Percentiles rank a stretch among this genome's conserved stretches.
phyloP scores from a whole-genome alignment of 1,139 yeast species.

The Geotrichum carabidarum region DNA sequence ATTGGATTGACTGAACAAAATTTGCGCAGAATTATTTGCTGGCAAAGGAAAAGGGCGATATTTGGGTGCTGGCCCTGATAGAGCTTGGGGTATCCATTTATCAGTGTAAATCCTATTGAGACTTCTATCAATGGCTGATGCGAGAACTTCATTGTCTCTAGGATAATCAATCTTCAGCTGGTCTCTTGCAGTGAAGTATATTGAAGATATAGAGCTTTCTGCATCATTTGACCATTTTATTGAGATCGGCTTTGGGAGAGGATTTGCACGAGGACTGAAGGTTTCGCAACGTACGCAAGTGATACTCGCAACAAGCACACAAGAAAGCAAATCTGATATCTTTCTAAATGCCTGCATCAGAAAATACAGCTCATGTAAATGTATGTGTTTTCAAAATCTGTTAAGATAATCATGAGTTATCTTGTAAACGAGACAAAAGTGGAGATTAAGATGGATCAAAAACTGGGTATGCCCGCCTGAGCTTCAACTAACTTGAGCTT shows the following conservation, averaged over 20 bases:
- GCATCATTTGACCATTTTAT: background rate
- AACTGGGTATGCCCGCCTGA: too few species aligned
- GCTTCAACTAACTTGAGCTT: too few species aligned
- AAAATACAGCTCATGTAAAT: too few species aligned
- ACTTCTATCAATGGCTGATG: slow-evolving; percentile 24
- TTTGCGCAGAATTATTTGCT: too few species aligned
- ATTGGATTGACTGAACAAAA: too few species aligned
- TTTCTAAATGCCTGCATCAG: too few species aligned
- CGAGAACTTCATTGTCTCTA: slow-evolving; percentile 19
- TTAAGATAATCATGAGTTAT: too few species aligned
- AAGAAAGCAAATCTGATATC: too few species aligned
- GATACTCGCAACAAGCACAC: background rate
- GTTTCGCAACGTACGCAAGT: background rate
- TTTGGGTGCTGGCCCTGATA: slow-evolving; percentile 14
- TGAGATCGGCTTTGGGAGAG: slow-evolving; percentile 5
- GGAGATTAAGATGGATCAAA: too few species aligned
- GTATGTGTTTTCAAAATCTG: too few species aligned
- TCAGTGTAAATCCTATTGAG: slow-evolving; percentile 21
- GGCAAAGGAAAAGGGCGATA: slow-evolving; percentile 22
- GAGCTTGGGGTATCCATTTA: slow-evolving; percentile 24
- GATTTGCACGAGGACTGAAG: slow-evolving; percentile 5
- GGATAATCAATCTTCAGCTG: background rate
- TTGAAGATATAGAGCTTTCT: background rate
- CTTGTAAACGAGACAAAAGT: too few species aligned
- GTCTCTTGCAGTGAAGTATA: background rate